Conservation (phyloP, 2,329 filamentous ascomycete genomes). For the Aspergillus niger region DNA sequence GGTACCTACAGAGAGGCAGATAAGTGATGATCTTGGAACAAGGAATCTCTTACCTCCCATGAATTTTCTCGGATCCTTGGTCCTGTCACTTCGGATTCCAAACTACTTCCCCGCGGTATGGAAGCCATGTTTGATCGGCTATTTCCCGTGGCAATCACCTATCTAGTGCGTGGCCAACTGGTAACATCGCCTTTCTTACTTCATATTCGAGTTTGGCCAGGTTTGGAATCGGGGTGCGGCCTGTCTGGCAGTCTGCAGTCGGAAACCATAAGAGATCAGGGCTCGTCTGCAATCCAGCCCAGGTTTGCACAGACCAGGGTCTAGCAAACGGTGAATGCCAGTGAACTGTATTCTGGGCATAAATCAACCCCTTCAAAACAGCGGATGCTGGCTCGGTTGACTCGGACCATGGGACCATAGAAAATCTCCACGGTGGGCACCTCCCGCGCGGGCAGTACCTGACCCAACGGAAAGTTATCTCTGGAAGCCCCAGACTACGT, state of each 20-base stretch:
- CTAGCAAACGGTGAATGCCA: slow-evolving; percentile 17
- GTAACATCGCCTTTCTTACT: not conserved
- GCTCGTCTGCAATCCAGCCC: slow-evolving; percentile 21
- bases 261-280: not conserved
- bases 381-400: not conserved
- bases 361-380: not conserved
- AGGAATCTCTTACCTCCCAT: not conserved
- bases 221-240: slow-evolving; percentile 1
- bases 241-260: slow-evolving; percentile 1
- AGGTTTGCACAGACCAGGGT: slow-evolving; percentile 28
- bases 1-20: not conserved
- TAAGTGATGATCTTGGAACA: not conserved
- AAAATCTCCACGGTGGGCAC: slow-evolving; percentile 11
- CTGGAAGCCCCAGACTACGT: not conserved
- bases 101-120: not conserved
- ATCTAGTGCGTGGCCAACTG: not conserved
- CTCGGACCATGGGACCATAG: slow-evolving; percentile 18
- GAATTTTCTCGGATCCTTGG: not conserved
- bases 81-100: not conserved
- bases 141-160: not conserved
- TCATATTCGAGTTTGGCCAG: not conserved
- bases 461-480: slow-evolving; percentile 1
- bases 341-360: not conserved
- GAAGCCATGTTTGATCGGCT: not conserved
- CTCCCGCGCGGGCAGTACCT: slow-evolving; percentile 7